Evolutionary conservation across 1,139 yeast genomes (phyloP), one percentile per base, ranked within the genome.

Genomic region (Suhomyces panamericanus): DNA sequence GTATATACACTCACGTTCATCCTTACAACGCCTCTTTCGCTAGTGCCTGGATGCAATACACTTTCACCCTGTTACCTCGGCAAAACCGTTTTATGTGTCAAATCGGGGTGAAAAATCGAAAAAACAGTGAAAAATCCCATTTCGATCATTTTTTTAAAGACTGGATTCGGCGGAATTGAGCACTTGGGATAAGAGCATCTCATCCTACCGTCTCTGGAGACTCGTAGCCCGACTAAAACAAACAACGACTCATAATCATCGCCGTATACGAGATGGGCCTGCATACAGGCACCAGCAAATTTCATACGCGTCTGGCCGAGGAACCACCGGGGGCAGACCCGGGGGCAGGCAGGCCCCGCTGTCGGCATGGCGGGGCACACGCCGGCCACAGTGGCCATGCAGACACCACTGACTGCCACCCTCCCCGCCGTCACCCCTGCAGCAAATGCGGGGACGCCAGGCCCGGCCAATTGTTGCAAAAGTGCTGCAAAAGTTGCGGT

Each of bases 291-390:
- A 20, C 3, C 22, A 20, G 36, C 15, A 9, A 24, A 22, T 34
- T 34, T 34, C 36, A 24, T 34, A 34, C 36, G 36, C 36, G 36
- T 34, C 29, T 26, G 12, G 29, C 29, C 29, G 29, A 26, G 29
- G 24, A 20, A 20, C 35, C 35, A 32, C 26, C 27, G 35, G 15
- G 26, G 36, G 15, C 11, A 20, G 15, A 16, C 17, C 13, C 35
- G 26, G 35, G 26, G 35, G 9, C 13, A 20, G 10, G 2, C 6
- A 5, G 29, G 29, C n/a, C 29, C 29, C 29, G 5, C 29, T 11
- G 29, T 26, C 29, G 29, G 29, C 29, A 26, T 26, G 29, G 29
- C 12, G 29, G 29, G 29, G 29, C n/a, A 26, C 13, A 8, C 7
- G 8, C 2, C 24, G 24, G 24, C 7, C 24, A 20, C 8, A 8